Evolutionary conservation across 1,139 yeast genomes (phyloP).

Genomic region (Dujonia santamariae): DNA sequence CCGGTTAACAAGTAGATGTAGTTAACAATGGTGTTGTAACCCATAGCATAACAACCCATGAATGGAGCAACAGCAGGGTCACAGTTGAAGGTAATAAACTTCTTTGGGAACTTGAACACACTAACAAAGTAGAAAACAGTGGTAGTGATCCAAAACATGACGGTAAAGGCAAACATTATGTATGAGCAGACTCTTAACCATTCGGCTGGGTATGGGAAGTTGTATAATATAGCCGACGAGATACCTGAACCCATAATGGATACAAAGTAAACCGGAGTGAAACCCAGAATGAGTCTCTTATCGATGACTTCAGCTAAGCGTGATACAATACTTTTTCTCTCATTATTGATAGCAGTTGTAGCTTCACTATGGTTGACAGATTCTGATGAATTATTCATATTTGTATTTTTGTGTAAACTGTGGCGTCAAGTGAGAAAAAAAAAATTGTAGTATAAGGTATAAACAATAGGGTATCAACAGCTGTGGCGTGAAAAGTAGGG

Average conservation of each 20-base stretch:
- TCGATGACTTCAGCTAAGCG: slow-evolving; percentile 3
- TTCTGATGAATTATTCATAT: neutral
- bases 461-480: too few relatives aligned
- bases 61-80: slow-evolving; percentile 54
- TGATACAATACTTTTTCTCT: neutral
- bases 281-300: slow-evolving; percentile 25
- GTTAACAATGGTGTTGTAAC: slow-evolving; percentile 61
- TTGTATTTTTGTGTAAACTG: slow-evolving; percentile 1
- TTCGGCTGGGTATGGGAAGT: slow-evolving; percentile 59
- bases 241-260: slow-evolving; percentile 87
- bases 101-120: slow-evolving; percentile 30
- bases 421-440: neutral
- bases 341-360: neutral
- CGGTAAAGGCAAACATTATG: slow-evolving; percentile 53
- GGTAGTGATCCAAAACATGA: slow-evolving; percentile 43
- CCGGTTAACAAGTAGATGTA: slow-evolving; percentile 40
- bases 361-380: neutral
- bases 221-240: slow-evolving; percentile 53
- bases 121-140: slow-evolving; percentile 37
- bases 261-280: slow-evolving; percentile 64
- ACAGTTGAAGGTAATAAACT: slow-evolving; percentile 31
- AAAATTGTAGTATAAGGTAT: too few relatives aligned
- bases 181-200: slow-evolving; percentile 62
- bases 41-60: slow-evolving; percentile 82
- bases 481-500: too few relatives aligned